Percentiles rank a stretch among this genome's conserved stretches.
Conservation (phyloP, 331 rosid species). For the Acacia pycnantha region DNA sequence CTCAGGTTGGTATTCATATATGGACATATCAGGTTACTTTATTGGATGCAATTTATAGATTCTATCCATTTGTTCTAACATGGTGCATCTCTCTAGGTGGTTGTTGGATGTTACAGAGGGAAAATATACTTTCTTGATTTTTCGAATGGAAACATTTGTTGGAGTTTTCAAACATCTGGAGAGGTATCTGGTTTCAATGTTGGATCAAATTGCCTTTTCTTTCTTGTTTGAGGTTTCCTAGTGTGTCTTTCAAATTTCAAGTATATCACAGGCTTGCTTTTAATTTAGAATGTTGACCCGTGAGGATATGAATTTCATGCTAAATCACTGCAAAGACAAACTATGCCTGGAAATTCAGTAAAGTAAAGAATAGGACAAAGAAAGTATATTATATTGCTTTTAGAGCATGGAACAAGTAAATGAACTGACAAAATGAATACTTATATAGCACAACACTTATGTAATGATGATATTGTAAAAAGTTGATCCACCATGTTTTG, state of each 20-base stretch:
- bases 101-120: constrained; percentile 92
- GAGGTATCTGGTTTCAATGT: constrained; percentile 60
- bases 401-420: not conserved
- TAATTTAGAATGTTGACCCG: not conserved
- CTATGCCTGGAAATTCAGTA: not conserved
- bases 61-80: constrained; percentile 30
- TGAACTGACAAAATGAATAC: not conserved
- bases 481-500: not conserved
- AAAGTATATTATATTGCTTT: not conserved
- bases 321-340: constrained; percentile 6
- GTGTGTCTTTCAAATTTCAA: constrained; percentile 7
- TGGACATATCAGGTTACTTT: constrained; percentile 4
- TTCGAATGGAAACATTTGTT: constrained; percentile 60
- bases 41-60: not conserved
- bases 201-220: constrained; percentile 14
- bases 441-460: not conserved
- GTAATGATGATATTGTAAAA: not conserved
- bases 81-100: constrained; percentile 56
- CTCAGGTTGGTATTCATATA: constrained; percentile 61
- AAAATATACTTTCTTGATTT: constrained; percentile 81
- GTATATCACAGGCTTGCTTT: constrained; percentile 2
- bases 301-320: constrained; percentile 16
- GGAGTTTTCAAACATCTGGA: constrained; percentile 85
- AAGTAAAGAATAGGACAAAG: not conserved
- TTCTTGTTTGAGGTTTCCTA: constrained; percentile 34